These are phyloP conservation scores for Taphrina wiesneri DNA, from an alignment of 1,139 yeast genomes.

Conservation along the genomic window DNA sequence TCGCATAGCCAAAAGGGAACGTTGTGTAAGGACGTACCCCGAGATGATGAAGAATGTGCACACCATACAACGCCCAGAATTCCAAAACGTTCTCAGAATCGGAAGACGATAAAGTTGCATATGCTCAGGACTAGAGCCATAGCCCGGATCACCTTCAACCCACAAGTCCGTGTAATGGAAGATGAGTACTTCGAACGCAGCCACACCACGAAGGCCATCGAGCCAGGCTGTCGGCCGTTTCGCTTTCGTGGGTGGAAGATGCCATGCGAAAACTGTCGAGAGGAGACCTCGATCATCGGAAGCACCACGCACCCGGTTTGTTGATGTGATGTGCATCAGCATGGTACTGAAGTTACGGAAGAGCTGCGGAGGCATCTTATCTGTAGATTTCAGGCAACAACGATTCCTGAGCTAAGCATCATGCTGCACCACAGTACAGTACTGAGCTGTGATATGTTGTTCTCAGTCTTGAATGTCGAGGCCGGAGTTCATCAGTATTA, in stretches of 20 bases:
- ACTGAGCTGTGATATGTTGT: no score
- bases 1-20: slow-evolving; percentile 8
- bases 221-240: slow-evolving; percentile 23
- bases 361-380: no score
- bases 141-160: slow-evolving; percentile 5
- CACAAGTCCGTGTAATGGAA: slow-evolving; percentile 22
- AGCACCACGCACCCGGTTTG: no score
- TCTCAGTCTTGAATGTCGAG: no score
- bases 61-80: slow-evolving; percentile 19
- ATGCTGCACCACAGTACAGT: no score
- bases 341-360: no score
- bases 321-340: no score
- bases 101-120: slow-evolving; percentile 3
- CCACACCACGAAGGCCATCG: slow-evolving; percentile 25
- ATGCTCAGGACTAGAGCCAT: not conserved
- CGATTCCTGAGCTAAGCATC: no score
- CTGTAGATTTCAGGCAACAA: no score
- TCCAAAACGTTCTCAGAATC: not conserved
- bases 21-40: slow-evolving; percentile 22
- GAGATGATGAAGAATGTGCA: slow-evolving; percentile 27
- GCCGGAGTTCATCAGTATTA: no score
- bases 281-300: not conserved
- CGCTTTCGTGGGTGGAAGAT: not conserved
- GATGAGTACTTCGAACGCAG: slow-evolving; percentile 19
- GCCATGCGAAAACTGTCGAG: not conserved